A percentile compares a stretch with the other conserved stretches of the same genome.
Conservation (phyloP, 306 rosid genomes). For the Neltuma alba region DNA sequence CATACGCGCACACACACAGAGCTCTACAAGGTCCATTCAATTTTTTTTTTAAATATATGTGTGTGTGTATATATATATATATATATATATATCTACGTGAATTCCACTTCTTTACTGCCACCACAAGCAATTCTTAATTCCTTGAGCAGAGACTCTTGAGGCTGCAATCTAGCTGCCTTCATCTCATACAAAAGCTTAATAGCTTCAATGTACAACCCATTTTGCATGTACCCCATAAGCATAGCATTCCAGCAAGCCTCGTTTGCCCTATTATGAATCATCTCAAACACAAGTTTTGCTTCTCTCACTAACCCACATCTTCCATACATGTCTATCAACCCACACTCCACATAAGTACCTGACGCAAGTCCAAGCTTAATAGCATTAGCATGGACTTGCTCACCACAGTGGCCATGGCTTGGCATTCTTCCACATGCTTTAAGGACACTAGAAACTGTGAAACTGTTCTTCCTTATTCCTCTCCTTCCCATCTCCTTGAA, state of each 20-base stretch:
- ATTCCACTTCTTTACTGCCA: conserved; percentile 32
- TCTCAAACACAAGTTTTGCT: conserved; percentile 52
- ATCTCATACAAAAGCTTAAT: conserved; percentile 61
- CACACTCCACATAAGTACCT: conserved; percentile 52
- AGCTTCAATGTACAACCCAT: conserved; percentile 55
- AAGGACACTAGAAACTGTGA: conserved; percentile 58
- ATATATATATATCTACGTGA: conserved; percentile 28
- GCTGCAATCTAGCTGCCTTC: conserved; percentile 51
- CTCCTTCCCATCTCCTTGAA: conserved; percentile 59
- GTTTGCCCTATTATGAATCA: conserved; percentile 35
- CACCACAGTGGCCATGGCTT: conserved; percentile 45
- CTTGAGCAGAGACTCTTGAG: conserved; percentile 54
- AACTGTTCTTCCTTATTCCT: conserved; percentile 57
- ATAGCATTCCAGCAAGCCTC: conserved; percentile 69
- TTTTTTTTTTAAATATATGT: background rate
- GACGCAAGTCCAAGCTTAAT: conserved; percentile 53
- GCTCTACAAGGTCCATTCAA: background rate
- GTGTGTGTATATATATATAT: too few relatives aligned
- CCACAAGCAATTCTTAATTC: conserved; percentile 61
- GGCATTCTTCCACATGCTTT: conserved; percentile 64
- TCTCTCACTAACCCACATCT: conserved; percentile 51
- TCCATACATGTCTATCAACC: conserved; percentile 67
- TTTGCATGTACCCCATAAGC: conserved; percentile 51
- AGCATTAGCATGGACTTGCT: conserved; percentile 61
- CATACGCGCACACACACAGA: background rate